phyloP scores from a whole-genome alignment of 2,329 filamentous ascomycete genomes.

The Cordyceps fumosorosea region DNA sequence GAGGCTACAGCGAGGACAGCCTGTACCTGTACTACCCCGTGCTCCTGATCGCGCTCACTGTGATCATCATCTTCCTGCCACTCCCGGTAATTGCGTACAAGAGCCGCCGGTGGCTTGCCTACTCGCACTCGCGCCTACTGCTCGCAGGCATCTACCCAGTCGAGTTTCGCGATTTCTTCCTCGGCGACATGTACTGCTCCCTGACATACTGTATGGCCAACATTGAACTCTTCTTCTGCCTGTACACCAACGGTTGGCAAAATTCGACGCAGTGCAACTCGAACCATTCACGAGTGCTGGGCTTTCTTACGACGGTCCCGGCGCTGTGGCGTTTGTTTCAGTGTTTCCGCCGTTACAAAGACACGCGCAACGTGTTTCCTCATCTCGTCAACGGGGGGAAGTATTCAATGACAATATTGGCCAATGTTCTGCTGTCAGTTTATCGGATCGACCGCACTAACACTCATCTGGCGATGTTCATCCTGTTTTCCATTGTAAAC shows the following conservation, averaged over 20 bases:
- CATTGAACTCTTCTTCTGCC: conserved; percentile 86
- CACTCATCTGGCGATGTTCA: conserved; percentile 62
- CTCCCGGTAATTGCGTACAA: conserved; percentile 66
- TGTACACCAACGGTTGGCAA: conserved; percentile 76
- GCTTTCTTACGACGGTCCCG: conserved; percentile 78
- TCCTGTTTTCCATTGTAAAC: conserved; percentile 75
- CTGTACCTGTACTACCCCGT: conserved; percentile 86
- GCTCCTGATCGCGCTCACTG: conserved; percentile 63
- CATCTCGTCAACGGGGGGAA: conserved; percentile 91
- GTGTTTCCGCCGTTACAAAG: conserved; percentile 80
- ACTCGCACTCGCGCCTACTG: conserved; percentile 82
- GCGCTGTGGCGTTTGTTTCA: conserved; percentile 88
- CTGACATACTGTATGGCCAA: conserved; percentile 87
- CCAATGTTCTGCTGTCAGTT: conserved; percentile 70
- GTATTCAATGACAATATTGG: conserved; percentile 77
- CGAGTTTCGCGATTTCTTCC: conserved; percentile 94
- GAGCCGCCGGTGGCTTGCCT: conserved; percentile 78
- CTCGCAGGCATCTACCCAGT: conserved; percentile 85
- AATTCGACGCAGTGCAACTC: conserved; percentile 77
- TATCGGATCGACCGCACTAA: conserved; percentile 66
- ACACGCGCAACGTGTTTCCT: conserved; percentile 82
- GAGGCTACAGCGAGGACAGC: conserved; percentile 52
- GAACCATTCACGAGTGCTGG: conserved; percentile 71
- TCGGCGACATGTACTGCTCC: conserved; percentile 97
- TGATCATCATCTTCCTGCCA: conserved; percentile 68